These are phyloP conservation scores for Candida glucosophila DNA, from an alignment of 1,139 yeast species.

Conservation along the genomic window DNA sequence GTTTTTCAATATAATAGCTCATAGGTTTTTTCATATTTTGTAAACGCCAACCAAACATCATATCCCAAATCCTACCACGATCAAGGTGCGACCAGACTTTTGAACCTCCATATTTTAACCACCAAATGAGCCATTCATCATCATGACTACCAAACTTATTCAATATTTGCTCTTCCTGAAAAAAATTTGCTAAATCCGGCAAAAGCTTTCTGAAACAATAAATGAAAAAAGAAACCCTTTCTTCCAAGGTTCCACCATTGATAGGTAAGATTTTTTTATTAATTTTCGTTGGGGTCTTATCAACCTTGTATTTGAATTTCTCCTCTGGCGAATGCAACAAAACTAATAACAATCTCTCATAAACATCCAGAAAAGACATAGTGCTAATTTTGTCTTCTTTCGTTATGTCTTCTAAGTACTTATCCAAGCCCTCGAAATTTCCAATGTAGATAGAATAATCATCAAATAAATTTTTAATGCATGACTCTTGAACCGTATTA, in stretches of 20 bases:
- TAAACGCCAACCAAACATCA: constrained; percentile 71
- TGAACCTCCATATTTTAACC: constrained; percentile 91
- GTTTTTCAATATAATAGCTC: constrained; percentile 25
- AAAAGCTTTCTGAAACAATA: constrained; percentile 52
- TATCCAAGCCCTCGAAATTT: constrained; percentile 20
- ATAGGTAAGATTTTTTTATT: constrained; percentile 37
- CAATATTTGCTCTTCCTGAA: constrained; percentile 74
- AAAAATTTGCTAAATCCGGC: constrained; percentile 71
- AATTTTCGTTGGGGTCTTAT: constrained; percentile 3
- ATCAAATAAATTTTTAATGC: constrained; percentile 32
- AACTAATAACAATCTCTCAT: constrained; percentile 69
- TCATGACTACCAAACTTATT: constrained; percentile 55
- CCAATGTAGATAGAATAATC: constrained; percentile 43
- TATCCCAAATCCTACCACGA: constrained; percentile 86
- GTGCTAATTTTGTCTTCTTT: constrained; percentile 17
- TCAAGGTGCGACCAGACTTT: constrained; percentile 78
- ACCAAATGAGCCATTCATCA: constrained; percentile 91
- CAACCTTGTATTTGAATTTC: constrained; percentile 5
- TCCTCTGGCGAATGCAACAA: constrained; percentile 63
- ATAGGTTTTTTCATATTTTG: constrained; percentile 25
- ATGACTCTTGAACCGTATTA: constrained; percentile 13
- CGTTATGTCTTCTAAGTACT: constrained; percentile 17
- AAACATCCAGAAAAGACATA: constrained; percentile 59
- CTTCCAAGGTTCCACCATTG: constrained; percentile 62
- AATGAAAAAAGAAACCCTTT: constrained; percentile 65